Conservation (phyloP, 805 yeast genomes). For the Saccharomycopsis babjevae region DNA sequence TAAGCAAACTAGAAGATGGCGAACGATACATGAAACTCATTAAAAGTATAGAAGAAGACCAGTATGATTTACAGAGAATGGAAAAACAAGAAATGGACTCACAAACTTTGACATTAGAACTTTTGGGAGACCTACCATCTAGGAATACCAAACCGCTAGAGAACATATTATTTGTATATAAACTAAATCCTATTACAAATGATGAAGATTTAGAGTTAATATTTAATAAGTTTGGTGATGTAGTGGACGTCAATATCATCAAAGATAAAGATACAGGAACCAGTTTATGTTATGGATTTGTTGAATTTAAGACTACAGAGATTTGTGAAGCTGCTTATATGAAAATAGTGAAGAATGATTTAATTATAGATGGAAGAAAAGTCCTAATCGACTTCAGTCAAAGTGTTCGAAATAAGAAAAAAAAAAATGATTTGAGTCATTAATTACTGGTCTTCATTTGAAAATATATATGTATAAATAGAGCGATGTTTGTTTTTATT, state of each 20-base stretch:
- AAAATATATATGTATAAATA: too few species aligned
- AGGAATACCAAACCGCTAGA: slow-evolving; percentile 54
- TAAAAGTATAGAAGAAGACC: slow-evolving; percentile 19
- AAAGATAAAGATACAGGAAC: slow-evolving; percentile 37
- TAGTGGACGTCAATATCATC: slow-evolving; percentile 42
- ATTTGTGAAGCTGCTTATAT: slow-evolving; percentile 54
- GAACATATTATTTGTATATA: slow-evolving; percentile 50
- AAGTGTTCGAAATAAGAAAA: slow-evolving; percentile 26
- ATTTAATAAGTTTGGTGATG: slow-evolving; percentile 52
- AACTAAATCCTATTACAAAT: slow-evolving; percentile 51
- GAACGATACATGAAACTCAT: background rate
- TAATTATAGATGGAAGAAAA: slow-evolving; percentile 53
- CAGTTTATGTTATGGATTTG: slow-evolving; percentile 53
- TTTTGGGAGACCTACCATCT: slow-evolving; percentile 52
- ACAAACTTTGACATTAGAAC: slow-evolving; percentile 51
- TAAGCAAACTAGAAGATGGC: background rate
- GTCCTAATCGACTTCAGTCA: slow-evolving; percentile 64
- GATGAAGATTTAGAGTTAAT: slow-evolving; percentile 45
- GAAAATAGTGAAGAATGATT: slow-evolving; percentile 38
- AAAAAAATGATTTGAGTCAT: background rate
- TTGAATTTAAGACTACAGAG: slow-evolving; percentile 39
- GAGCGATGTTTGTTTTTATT: background rate
- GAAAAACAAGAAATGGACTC: slow-evolving; percentile 33
- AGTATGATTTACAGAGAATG: slow-evolving; percentile 13
- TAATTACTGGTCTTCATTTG: background rate